Evolutionary conservation across 768 basidiomycete genomes (phyloP).

Genomic region (Tricholoma hemisulphureum): DNA sequence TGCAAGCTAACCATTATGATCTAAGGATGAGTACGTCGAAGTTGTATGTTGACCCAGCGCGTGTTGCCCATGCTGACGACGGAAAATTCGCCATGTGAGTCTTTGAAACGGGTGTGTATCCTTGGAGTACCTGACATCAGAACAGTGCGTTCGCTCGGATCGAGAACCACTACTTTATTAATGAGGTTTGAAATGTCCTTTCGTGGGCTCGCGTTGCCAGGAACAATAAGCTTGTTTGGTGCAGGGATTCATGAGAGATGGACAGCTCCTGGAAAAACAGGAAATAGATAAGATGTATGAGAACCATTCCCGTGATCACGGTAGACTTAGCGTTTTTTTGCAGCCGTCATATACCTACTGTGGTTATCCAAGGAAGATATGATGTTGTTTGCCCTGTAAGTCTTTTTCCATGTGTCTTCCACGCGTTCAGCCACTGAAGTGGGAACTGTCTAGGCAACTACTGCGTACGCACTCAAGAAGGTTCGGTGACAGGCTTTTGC

Average conservation of each 20-base stretch:
- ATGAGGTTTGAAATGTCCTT: conserved; percentile 48
- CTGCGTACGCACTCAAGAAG: conserved; percentile 80
- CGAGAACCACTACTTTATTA: conserved; percentile 90
- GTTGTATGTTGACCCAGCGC: conserved; percentile 64
- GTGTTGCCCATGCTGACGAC: conserved; percentile 65
- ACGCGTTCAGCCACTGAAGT: neutral
- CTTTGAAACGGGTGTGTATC: conserved; percentile 1
- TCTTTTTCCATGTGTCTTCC: neutral
- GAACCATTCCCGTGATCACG: conserved; percentile 11
- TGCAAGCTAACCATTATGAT: neutral
- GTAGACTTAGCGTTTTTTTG: neutral
- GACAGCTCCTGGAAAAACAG: conserved; percentile 81
- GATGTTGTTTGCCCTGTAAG: conserved; percentile 85
- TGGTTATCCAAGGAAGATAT: conserved; percentile 84
- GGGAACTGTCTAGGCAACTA: conserved; percentile 54
- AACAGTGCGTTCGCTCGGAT: conserved; percentile 83
- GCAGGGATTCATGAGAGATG: conserved; percentile 84
- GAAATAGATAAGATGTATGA: conserved; percentile 83
- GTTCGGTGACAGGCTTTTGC: conserved; percentile 20
- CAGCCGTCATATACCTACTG: conserved; percentile 84
- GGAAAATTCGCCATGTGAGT: conserved; percentile 76
- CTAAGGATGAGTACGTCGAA: conserved; percentile 80
- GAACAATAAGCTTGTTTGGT: neutral
- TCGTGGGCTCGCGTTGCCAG: neutral
- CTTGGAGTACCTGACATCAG: neutral